phyloP scores from a whole-genome alignment of 2,329 filamentous ascomycete genomes.

The Grosmannia clavigera region DNA sequence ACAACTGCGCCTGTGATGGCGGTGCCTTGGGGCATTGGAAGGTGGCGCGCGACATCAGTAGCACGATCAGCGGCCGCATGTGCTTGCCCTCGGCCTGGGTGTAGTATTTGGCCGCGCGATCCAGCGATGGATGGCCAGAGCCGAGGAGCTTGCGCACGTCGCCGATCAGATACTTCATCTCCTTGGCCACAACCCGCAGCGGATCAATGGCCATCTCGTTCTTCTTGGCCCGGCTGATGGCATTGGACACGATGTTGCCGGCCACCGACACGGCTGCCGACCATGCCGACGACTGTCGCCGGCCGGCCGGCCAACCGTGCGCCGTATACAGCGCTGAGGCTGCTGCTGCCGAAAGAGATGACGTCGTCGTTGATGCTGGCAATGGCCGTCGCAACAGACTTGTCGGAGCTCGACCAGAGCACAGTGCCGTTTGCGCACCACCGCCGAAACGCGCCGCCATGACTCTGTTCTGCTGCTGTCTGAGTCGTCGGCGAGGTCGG shows the following conservation, averaged over 20 bases:
- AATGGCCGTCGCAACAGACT: background rate
- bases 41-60: conserved; percentile 92
- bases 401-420: background rate
- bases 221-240: conserved; percentile 48
- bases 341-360: background rate
- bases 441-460: background rate
- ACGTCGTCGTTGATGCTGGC: background rate
- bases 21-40: conserved; percentile 55
- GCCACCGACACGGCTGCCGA: conserved; percentile 61
- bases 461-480: background rate
- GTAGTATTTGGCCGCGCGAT: conserved; percentile 96
- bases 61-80: conserved; percentile 82
- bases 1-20: conserved; percentile 13
- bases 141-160: conserved; percentile 90
- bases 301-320: background rate
- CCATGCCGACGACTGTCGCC: conserved; percentile 46
- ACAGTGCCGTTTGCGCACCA: background rate
- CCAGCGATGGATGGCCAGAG: conserved; percentile 85
- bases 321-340: background rate
- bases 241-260: conserved; percentile 59
- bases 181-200: conserved; percentile 79
- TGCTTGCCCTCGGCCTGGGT: conserved; percentile 95
- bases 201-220: conserved; percentile 70
- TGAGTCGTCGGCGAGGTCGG: background rate
- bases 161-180: conserved; percentile 90